Evolutionary conservation across 306 rosid species (phyloP), one percentile per base, ranked within the genome.

Genomic region (Gastrolobium bilobum): DNA sequence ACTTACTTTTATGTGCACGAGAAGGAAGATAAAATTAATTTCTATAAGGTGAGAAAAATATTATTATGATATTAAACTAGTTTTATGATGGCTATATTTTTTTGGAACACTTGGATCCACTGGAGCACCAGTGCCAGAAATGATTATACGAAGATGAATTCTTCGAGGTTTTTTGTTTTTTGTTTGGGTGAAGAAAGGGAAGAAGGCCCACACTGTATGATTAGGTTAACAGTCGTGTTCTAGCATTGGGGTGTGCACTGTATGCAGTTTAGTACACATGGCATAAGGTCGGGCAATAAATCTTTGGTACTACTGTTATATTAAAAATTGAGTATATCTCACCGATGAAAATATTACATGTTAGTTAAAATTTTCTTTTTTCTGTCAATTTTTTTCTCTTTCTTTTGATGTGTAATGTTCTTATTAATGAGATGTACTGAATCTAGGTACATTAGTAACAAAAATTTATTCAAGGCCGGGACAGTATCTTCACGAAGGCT

Each of bases 81-180:
- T 38, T 38, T 35, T 48, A 13, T 73, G 43, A 54, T 79, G 77
- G 73, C 65, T 68, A 2, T 70, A 57, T 66, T 67, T 60, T 63
- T 54, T 52, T 63, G 54, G 33, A 40, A 6, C 38, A 61, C 48
- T 77, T 64, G 74, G 74, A 66, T 78, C 42, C 48, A 66, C 29
- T 3, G 67, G 42, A 67, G 44, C 75, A 39, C 7, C 46, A 9
- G 44, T 58, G 43, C 38, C 52, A 30, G 29, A 71, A 40, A 83
- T 68, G 68, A 67, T 76, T 80, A 60, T 58, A 52, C 75, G 31
- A n/a, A 53, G 76, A 37, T 63, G 48, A 43, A 54, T 61, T 79
- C 5, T 58, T 11, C 33, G 65, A 43, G 3, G 20, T 54, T 10
- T 3, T 29, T 56, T 57, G 5, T 0, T 31, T 4, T 34, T 20